Evolutionary conservation across 2,329 filamentous ascomycete species (phyloP).

Genomic region (Diaporthe vexans): DNA sequence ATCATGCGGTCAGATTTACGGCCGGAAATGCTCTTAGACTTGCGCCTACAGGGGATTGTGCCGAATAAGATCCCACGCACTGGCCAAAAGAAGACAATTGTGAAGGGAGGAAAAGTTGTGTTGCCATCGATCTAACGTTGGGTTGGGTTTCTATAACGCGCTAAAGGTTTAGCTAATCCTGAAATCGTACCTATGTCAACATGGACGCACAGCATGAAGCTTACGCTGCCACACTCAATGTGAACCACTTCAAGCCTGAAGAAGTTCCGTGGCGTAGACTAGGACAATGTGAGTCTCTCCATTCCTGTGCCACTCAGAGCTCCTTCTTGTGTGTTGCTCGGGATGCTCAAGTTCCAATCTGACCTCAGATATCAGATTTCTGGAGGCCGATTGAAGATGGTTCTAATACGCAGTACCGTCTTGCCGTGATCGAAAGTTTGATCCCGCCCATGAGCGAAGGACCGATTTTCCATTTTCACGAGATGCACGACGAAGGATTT

Average conservation of each 20-base stretch:
- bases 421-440: slow-evolving; percentile 8
- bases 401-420: slow-evolving; percentile 12
- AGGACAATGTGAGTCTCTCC: slow-evolving; percentile 5
- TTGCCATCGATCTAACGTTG: too few species aligned
- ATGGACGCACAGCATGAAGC: slow-evolving; percentile 13
- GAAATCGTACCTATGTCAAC: background rate
- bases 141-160: too few species aligned
- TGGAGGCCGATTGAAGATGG: slow-evolving; percentile 21
- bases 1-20: background rate
- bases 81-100: too few species aligned
- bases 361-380: background rate
- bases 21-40: background rate
- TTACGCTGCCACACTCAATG: slow-evolving; percentile 17
- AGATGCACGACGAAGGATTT: slow-evolving; percentile 19
- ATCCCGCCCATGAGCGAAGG: slow-evolving; percentile 7
- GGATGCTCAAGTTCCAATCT: background rate
- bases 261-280: slow-evolving; percentile 11
- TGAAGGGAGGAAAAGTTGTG: too few species aligned
- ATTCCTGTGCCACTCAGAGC: background rate
- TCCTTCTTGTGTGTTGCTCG: too few species aligned
- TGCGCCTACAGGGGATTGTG: background rate
- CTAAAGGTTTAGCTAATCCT: too few species aligned
- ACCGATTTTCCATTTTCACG: slow-evolving; percentile 10
- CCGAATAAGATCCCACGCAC: too few species aligned
- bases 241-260: slow-evolving; percentile 11